These are phyloP conservation scores for Naegleria gruberi DNA, from an alignment of 208 protist genomes.

Conservation along the genomic window DNA sequence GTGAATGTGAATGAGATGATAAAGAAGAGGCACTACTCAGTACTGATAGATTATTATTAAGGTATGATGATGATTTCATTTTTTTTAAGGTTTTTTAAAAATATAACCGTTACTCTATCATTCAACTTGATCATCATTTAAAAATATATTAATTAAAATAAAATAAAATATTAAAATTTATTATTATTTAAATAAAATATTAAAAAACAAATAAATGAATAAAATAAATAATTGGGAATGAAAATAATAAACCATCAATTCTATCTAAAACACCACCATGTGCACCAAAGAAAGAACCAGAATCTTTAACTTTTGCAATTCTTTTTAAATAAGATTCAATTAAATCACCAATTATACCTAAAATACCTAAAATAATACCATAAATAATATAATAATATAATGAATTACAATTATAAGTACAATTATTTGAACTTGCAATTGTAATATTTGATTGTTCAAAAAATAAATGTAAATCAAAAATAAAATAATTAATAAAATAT, in stretches of 20 bases:
- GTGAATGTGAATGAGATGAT: too few species aligned
- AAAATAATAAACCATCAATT: slow-evolving; percentile 66
- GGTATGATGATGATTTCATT: too few species aligned
- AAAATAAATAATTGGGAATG: slow-evolving; percentile 59
- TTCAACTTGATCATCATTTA: too few species aligned
- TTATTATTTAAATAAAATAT: too few species aligned
- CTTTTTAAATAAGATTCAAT: slow-evolving; percentile 75
- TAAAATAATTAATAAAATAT: background rate
- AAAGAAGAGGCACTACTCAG: too few species aligned
- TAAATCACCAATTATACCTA: slow-evolving; percentile 69
- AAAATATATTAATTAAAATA: too few species aligned
- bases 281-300: slow-evolving; percentile 64
- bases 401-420: slow-evolving; percentile 23
- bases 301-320: slow-evolving; percentile 65
- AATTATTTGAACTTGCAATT: too few species aligned
- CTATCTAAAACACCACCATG: slow-evolving; percentile 77
- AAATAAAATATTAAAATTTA: too few species aligned
- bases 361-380: slow-evolving; percentile 52
- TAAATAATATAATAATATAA: slow-evolving; percentile 44
- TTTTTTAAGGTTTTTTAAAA: too few species aligned
- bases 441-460: slow-evolving; percentile 32
- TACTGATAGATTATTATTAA: too few species aligned
- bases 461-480: slow-evolving; percentile 15
- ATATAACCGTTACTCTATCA: too few species aligned
- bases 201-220: background rate